A percentile compares a stretch with the other conserved stretches of the same genome.
These are phyloP conservation scores for Gossypium rotundifolium DNA, from an alignment of 345 rosid species.

Conservation along the genomic window DNA sequence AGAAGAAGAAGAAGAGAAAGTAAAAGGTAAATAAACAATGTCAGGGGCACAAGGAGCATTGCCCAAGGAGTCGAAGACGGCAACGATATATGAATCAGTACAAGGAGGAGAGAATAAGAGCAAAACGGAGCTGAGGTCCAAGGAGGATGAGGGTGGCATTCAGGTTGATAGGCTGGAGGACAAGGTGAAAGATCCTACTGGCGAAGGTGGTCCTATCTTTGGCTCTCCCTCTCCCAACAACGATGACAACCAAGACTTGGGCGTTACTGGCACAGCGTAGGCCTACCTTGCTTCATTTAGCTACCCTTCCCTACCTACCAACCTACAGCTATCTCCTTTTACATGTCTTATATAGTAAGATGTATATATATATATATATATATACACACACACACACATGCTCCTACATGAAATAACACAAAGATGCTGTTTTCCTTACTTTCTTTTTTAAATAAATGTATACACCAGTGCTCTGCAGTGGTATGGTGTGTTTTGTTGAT, in stretches of 20 bases:
- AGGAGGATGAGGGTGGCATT: conserved; percentile 37
- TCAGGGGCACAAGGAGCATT: conserved; percentile 60
- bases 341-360: background rate
- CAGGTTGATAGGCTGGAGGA: conserved; percentile 37
- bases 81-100: conserved; percentile 32
- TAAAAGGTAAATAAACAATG: conserved; percentile 16
- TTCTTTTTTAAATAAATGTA: no score
- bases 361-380: background rate
- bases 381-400: background rate
- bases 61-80: conserved; percentile 44
- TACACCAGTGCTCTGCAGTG: background rate
- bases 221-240: conserved; percentile 26
- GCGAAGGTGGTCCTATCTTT: conserved; percentile 42
- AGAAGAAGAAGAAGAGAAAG: background rate
- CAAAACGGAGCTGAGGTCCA: conserved; percentile 20
- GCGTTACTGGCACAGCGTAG: conserved; percentile 42
- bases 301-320: background rate
- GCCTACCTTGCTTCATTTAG: conserved; percentile 10
- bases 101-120: background rate
- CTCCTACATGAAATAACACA: background rate
- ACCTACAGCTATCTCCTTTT: background rate
- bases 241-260: conserved; percentile 33
- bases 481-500: background rate
- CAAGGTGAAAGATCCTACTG: conserved; percentile 40
- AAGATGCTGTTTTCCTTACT: background rate